These are phyloP conservation scores for Fraxinus dipetala DNA, from an alignment of 305 asterid species.

Conservation along the genomic window DNA sequence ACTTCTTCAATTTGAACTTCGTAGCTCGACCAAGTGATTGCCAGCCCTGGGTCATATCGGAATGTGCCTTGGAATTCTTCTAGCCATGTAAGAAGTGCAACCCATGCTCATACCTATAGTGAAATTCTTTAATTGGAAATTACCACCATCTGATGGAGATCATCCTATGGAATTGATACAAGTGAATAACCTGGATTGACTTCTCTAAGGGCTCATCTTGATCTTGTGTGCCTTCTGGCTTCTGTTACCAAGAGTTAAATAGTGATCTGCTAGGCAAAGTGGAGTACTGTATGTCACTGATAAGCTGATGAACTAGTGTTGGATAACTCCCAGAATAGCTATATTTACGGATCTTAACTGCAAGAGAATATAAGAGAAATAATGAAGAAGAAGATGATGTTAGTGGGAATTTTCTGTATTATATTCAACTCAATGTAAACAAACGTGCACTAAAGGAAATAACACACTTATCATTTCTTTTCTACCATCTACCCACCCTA, in stretches of 20 bases:
- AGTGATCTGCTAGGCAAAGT: background rate
- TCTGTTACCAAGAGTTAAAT: slow-evolving; percentile 32
- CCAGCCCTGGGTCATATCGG: background rate
- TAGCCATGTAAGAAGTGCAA: slow-evolving; percentile 40
- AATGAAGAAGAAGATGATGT: too few species aligned
- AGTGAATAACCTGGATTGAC: slow-evolving; percentile 55
- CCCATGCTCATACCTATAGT: slow-evolving; percentile 39
- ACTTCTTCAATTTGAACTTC: too few species aligned
- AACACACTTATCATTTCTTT: too few species aligned
- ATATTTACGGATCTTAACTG: too few species aligned
- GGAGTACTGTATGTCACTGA: background rate
- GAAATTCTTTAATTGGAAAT: slow-evolving; percentile 48
- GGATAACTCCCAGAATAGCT: too few species aligned
- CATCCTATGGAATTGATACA: slow-evolving; percentile 31
- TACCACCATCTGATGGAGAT: slow-evolving; percentile 23
- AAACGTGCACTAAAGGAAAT: too few species aligned
- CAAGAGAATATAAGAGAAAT: too few species aligned
- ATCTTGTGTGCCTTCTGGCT: slow-evolving; percentile 30
- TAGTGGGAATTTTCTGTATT: too few species aligned
- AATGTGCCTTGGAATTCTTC: slow-evolving; percentile 56
- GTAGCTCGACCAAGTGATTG: too few species aligned
- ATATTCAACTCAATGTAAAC: too few species aligned
- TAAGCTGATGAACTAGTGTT: too few species aligned
- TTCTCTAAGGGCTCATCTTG: slow-evolving; percentile 44
- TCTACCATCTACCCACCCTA: too few species aligned